A percentile compares a stretch with the other conserved stretches of the same genome.
These are phyloP conservation scores for Amaranthus hypochondriacus DNA, from an alignment of 148 eudicot species.

Conservation along the genomic window DNA sequence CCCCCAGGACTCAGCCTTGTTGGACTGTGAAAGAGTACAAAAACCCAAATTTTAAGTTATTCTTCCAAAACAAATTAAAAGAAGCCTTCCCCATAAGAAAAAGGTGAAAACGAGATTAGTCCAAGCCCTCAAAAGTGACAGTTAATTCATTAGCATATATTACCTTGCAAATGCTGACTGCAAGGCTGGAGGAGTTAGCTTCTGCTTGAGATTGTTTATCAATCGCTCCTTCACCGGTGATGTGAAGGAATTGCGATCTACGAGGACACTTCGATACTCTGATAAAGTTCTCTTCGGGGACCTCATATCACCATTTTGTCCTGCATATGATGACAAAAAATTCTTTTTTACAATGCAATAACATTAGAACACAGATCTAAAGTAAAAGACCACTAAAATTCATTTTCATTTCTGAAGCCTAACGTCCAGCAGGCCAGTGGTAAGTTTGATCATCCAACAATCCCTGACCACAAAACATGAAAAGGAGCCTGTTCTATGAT, in stretches of 20 bases:
- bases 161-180: slow-evolving; percentile 98
- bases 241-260: slow-evolving; percentile 80
- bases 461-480: not conserved
- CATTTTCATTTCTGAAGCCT: not conserved
- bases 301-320: slow-evolving; percentile 72
- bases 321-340: slow-evolving; percentile 33
- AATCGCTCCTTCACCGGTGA: slow-evolving; percentile 95
- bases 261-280: slow-evolving; percentile 81
- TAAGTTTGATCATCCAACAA: not conserved
- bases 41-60: not conserved
- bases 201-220: slow-evolving; percentile 62
- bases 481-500: not conserved
- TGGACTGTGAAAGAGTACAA: slow-evolving; percentile 51
- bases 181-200: slow-evolving; percentile 76
- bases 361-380: not conserved
- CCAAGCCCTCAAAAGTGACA: not conserved
- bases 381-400: not conserved
- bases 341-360: slow-evolving; percentile 2
- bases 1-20: slow-evolving; percentile 80
- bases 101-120: not conserved
- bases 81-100: not conserved
- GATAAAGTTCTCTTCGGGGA: slow-evolving; percentile 83
- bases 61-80: slow-evolving; percentile 5
- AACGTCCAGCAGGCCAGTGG: not conserved
- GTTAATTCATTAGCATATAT: not conserved